These are phyloP conservation scores for Adansonia gregorii DNA, from an alignment of 441 rosid genomes.

Conservation along the genomic window DNA sequence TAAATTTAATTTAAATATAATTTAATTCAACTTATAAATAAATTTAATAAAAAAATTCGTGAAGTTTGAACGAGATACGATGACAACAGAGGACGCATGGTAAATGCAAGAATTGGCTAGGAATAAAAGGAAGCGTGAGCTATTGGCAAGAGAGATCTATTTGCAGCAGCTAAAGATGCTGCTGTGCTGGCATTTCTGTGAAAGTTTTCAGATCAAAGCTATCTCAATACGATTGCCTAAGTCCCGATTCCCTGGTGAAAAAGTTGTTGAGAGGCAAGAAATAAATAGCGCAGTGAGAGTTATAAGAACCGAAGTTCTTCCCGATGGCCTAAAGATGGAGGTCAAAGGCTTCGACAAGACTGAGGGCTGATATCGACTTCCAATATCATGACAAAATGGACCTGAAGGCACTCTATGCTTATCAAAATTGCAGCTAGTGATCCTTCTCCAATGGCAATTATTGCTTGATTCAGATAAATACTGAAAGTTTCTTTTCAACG, in stretches of 20 bases:
- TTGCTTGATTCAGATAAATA: conserved; percentile 32
- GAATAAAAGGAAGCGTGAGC: conserved; percentile 53
- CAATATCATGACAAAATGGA: conserved; percentile 52
- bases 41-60: no score
- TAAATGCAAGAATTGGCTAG: conserved; percentile 57
- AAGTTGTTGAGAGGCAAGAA: conserved; percentile 36
- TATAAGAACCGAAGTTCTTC: conserved; percentile 45
- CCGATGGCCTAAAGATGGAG: conserved; percentile 76
- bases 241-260: conserved; percentile 33
- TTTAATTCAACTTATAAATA: no score
- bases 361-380: conserved; percentile 48
- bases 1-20: no score
- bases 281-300: conserved; percentile 29
- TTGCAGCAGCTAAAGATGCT: conserved; percentile 65
- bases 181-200: conserved; percentile 64
- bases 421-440: conserved; percentile 37
- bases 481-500: conserved; percentile 1
- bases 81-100: conserved; percentile 69
- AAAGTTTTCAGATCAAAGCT: conserved; percentile 53
- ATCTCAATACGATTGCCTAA: conserved; percentile 34
- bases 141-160: conserved; percentile 63
- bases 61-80: conserved; percentile 53
- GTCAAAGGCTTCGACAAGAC: conserved; percentile 55
- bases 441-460: conserved; percentile 41
- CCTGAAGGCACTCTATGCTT: conserved; percentile 69